phyloP scores from a whole-genome alignment of 495 filamentous ascomycete genomes.

The Penicillium daleae region DNA sequence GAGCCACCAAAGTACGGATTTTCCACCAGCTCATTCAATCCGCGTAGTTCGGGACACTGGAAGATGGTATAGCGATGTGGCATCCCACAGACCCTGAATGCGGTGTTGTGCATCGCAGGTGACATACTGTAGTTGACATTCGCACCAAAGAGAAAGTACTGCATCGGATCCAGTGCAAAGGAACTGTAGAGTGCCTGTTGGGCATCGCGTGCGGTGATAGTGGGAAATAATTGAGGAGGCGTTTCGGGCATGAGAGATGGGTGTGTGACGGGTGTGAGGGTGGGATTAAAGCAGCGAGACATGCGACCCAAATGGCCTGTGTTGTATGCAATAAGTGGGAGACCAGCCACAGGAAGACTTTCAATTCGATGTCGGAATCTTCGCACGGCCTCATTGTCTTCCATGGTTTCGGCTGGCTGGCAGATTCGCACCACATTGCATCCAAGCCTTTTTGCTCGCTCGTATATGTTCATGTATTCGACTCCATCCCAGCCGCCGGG shows the following conservation, averaged over 20 bases:
- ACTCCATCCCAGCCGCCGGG: constrained; percentile 48
- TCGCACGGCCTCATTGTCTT: constrained; percentile 49
- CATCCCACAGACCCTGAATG: constrained; percentile 71
- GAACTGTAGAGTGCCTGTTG: constrained; percentile 56
- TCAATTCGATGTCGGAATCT: constrained; percentile 41
- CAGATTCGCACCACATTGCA: constrained; percentile 55
- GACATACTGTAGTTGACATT: constrained; percentile 51
- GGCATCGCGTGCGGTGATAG: constrained; percentile 48
- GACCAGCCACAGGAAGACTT: constrained; percentile 30
- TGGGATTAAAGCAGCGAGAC: constrained; percentile 66
- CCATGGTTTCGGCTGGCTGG: constrained; percentile 43
- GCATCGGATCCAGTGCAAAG: constrained; percentile 56
- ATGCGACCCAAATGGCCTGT: constrained; percentile 66
- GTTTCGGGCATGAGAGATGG: constrained; percentile 30
- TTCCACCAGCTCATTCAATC: constrained; percentile 64
- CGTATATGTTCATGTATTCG: constrained; percentile 40
- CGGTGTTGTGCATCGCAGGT: constrained; percentile 69
- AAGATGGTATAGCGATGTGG: constrained; percentile 72
- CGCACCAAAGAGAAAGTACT: constrained; percentile 49
- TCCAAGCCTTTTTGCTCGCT: constrained; percentile 47
- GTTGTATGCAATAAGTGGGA: constrained; percentile 71
- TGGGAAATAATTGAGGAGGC: constrained; percentile 30
- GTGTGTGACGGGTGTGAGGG: constrained; percentile 63
- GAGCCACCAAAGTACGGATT: constrained; percentile 73
- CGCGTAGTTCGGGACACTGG: constrained; percentile 65